Base-by-base conservation (phyloP, 2,329 filamentous ascomycete genomes). In the Cladosporium sp. region DNA sequence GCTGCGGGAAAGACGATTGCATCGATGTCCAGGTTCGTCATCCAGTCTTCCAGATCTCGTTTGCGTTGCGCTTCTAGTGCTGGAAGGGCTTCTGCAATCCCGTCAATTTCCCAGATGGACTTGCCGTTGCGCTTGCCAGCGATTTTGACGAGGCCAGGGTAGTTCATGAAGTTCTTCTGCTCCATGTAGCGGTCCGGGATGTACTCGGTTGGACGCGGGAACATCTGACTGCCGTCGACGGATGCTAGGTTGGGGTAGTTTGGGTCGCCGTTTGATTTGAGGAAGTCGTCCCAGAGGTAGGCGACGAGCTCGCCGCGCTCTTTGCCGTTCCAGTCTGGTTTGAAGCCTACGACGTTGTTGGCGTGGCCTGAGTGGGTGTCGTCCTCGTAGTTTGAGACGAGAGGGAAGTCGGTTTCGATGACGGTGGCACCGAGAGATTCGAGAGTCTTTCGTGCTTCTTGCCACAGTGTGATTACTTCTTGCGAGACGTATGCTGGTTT, bases 211-310 rank as follows among this genome's bases (percentile, higher is more conserved):
- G 74, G 74, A 30, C 74, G 69, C 0, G 74, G 74, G 40, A 76
- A 76, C 5, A 76, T 67, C 58, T 72, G 66, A 1, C 57, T 51
- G 0, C 71, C 63, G 50, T 83, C 74, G 2, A 82, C 76, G 8
- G 68, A 66, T 0, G 68, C 63, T 3, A 82, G 69, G 36, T 68
- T 70, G 1, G 73, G 65, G 37, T 76, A 69, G 1, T 71, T 73
- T 0, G 70, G 47, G 58, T 81, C 77, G 7, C 67, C 68, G 60
- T 80, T 81, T 1, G 68, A 60, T 2, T 64, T 61, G 2, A 83
- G 70, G 55, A 83, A 84, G 45, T 79, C 76, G 58, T 83, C 76
- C 81, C 81, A 83, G 0, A 76, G 75, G 61, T 78, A 76, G 1
- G 80, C 78, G 2, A 82, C 77, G 1, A 82, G 69, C n/a, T 75